Evolutionary conservation across 306 rosid species (phyloP).

Genomic region (Ziziphus jujuba): DNA sequence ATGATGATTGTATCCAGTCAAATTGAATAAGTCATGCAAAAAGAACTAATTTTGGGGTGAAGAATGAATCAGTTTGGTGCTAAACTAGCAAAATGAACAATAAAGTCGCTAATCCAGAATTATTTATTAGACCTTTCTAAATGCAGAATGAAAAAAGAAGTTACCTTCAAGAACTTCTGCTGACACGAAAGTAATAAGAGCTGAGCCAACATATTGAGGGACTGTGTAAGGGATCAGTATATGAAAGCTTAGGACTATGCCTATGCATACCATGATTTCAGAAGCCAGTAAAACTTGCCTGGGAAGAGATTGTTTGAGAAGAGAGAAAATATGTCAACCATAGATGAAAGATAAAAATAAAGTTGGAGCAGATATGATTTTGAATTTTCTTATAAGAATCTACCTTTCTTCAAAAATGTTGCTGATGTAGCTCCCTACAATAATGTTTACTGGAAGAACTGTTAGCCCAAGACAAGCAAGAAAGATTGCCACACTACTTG

Average conservation of each 20-base stretch:
- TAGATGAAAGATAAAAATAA: neutral
- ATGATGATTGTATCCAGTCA: no score
- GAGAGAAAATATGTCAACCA: neutral
- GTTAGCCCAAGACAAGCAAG: slow-evolving; percentile 96
- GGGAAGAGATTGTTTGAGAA: slow-evolving; percentile 22
- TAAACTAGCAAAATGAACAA: no score
- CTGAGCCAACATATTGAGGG: slow-evolving; percentile 82
- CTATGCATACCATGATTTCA: slow-evolving; percentile 76
- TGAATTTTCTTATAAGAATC: no score
- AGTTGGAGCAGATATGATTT: neutral
- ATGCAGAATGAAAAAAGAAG: slow-evolving; percentile 2
- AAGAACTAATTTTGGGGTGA: no score
- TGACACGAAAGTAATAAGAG: slow-evolving; percentile 73
- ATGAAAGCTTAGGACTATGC: slow-evolving; percentile 74
- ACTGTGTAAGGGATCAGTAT: slow-evolving; percentile 55
- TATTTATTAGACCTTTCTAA: neutral
- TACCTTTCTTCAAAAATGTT: slow-evolving; percentile 95
- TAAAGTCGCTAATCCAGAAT: neutral
- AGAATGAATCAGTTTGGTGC: no score
- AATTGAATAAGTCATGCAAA: no score
- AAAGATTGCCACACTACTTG: slow-evolving; percentile 79
- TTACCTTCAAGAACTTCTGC: slow-evolving; percentile 93
- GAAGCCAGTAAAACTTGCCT: slow-evolving; percentile 83
- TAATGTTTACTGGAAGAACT: slow-evolving; percentile 83
- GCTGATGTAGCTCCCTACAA: slow-evolving; percentile 82